A percentile compares a stretch with the other conserved stretches of the same genome.
Evolutionary conservation across 2,329 filamentous ascomycete species (phyloP).

Genomic region (Cryphonectria parasitica): DNA sequence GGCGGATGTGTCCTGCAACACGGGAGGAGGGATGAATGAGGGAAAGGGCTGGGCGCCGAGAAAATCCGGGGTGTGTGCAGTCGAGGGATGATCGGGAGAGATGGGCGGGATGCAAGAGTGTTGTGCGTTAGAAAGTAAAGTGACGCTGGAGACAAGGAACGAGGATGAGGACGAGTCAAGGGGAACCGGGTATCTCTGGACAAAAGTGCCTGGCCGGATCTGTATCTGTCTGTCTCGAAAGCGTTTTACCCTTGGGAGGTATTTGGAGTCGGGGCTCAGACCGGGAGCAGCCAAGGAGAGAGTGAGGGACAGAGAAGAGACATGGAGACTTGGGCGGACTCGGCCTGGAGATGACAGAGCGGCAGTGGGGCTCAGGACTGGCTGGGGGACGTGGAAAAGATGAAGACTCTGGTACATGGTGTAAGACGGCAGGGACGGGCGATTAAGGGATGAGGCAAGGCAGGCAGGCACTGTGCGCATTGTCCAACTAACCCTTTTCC

Average conservation of each 20-base stretch:
- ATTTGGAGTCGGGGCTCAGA: conserved; percentile 19
- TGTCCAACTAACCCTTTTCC: background rate
- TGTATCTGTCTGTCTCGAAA: conserved; percentile 34
- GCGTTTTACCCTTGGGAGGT: conserved; percentile 36
- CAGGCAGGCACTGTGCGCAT: background rate
- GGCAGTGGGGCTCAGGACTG: background rate
- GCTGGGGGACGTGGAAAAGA: background rate
- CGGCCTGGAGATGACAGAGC: conserved; percentile 3
- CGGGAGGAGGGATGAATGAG: conserved; percentile 35
- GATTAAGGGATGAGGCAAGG: background rate
- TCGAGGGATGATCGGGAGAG: conserved; percentile 25
- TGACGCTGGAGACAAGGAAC: background rate
- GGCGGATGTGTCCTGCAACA: conserved; percentile 24
- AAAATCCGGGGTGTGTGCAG: conserved; percentile 38
- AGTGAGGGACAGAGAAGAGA: conserved; percentile 5
- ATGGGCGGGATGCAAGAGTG: background rate
- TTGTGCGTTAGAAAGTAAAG: background rate
- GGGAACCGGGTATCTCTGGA: conserved; percentile 19
- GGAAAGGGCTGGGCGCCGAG: conserved; percentile 46
- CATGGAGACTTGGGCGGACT: background rate
- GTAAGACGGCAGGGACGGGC: background rate
- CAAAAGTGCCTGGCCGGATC: conserved; percentile 18
- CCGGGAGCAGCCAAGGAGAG: background rate
- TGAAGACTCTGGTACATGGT: background rate
- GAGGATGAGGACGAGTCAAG: conserved; percentile 21